A percentile compares a stretch with the other conserved stretches of the same genome.
Conservation (phyloP, 2,329 filamentous ascomycete species). For the Trichoderma oligosporum region DNA sequence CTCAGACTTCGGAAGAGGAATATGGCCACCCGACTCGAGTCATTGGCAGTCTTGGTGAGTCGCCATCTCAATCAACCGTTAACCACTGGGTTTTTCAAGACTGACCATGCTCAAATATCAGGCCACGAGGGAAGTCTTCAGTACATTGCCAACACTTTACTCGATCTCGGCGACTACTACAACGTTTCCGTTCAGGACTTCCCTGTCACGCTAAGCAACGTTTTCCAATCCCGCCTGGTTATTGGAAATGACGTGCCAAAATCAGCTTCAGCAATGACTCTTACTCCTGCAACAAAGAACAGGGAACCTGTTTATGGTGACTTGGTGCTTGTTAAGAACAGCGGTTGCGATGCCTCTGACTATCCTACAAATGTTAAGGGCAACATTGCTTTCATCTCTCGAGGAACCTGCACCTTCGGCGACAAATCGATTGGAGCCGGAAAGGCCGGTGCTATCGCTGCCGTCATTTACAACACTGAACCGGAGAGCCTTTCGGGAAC, state of each 20-base stretch:
- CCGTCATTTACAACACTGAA: conserved; percentile 71
- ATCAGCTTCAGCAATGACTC: conserved; percentile 55
- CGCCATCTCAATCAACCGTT: background rate
- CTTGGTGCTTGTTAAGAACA: conserved; percentile 56
- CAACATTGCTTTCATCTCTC: conserved; percentile 66
- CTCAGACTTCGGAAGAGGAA: conserved; percentile 54
- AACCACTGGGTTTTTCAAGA: background rate
- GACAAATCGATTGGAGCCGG: conserved; percentile 66
- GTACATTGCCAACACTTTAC: conserved; percentile 57
- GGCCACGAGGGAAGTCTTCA: conserved; percentile 62
- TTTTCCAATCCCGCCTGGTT: conserved; percentile 56
- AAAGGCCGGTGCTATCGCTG: conserved; percentile 64
- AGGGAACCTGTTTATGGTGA: conserved; percentile 57
- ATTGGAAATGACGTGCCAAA: conserved; percentile 50
- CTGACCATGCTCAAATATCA: conserved; percentile 25
- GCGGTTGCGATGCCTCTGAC: conserved; percentile 62
- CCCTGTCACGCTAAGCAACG: conserved; percentile 56
- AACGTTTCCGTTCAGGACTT: conserved; percentile 60
- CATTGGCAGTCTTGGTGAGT: conserved; percentile 60
- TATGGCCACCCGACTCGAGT: conserved; percentile 68
- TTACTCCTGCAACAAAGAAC: conserved; percentile 62
- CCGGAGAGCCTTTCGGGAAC: conserved; percentile 62
- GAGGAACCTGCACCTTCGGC: conserved; percentile 69
- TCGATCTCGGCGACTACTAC: conserved; percentile 58
- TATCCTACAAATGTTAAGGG: conserved; percentile 57